phyloP scores from a whole-genome alignment of 495 filamentous ascomycete genomes.

The Penicillium parvum region DNA sequence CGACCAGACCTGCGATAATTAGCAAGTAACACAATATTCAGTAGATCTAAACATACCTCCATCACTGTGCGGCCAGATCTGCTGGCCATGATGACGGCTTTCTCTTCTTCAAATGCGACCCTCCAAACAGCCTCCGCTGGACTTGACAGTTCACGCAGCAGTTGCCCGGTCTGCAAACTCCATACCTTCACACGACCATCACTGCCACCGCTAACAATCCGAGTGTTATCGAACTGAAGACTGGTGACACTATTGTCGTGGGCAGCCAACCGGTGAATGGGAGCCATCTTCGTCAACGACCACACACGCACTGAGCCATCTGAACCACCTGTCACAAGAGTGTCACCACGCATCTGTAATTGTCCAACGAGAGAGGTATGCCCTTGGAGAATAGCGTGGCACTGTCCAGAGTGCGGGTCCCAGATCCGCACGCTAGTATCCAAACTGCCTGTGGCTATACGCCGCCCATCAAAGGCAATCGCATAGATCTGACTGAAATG shows the following conservation, averaged over 20 bases:
- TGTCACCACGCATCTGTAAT: slow-evolving; percentile 89
- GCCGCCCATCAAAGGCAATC: slow-evolving; percentile 88
- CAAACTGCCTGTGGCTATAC: slow-evolving; percentile 93
- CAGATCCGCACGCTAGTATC: slow-evolving; percentile 97
- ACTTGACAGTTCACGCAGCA: slow-evolving; percentile 85
- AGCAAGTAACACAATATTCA: background rate
- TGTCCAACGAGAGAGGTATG: slow-evolving; percentile 98
- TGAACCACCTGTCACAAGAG: slow-evolving; percentile 91
- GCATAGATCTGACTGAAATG: slow-evolving; percentile 99
- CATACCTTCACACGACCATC: slow-evolving; percentile 97
- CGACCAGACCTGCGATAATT: slow-evolving; percentile 67
- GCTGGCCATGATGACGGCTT: slow-evolving; percentile 91
- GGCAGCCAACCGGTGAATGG: slow-evolving; percentile 92
- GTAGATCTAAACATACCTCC: slow-evolving; percentile 60
- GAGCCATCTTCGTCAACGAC: slow-evolving; percentile 81
- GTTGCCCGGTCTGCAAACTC: slow-evolving; percentile 83
- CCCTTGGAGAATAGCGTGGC: slow-evolving; percentile 89
- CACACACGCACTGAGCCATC: slow-evolving; percentile 95
- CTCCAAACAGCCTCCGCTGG: slow-evolving; percentile 95
- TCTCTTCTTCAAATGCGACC: slow-evolving; percentile 97
- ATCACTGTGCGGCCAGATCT: slow-evolving; percentile 82
- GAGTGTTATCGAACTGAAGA: slow-evolving; percentile 89
- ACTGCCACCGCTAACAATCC: slow-evolving; percentile 91
- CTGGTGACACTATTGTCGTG: slow-evolving; percentile 98
- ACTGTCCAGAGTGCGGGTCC: slow-evolving; percentile 85